A percentile compares a stretch with the other conserved stretches of the same genome.
Evolutionary conservation across 208 protist species (phyloP).

Genomic region (Trypanosoma cruzi): DNA sequence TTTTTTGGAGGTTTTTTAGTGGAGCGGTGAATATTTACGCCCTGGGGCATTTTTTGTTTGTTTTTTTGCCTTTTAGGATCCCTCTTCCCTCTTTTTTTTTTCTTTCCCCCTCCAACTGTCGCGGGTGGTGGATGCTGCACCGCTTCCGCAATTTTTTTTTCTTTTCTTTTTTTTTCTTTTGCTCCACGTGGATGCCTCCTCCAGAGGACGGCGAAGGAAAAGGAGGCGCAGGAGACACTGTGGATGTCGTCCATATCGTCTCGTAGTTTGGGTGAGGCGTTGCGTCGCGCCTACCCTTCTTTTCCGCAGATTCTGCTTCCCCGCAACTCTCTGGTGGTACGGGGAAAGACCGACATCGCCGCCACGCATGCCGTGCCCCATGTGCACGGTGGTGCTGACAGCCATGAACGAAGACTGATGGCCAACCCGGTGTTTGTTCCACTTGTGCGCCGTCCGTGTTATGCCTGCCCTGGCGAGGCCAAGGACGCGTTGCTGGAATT

Average conservation of each 20-base stretch:
- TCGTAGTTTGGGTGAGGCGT: constrained; percentile 11
- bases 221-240: background rate
- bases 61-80: too few species aligned
- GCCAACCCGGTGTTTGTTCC: background rate
- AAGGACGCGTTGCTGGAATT: background rate
- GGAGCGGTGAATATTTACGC: too few species aligned
- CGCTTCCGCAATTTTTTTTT: too few species aligned
- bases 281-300: constrained; percentile 17
- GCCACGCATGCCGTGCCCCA: too few species aligned
- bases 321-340: background rate
- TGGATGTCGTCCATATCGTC: constrained; percentile 14
- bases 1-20: too few species aligned
- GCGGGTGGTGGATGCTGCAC: too few species aligned
- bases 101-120: too few species aligned
- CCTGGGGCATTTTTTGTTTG: too few species aligned
- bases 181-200: background rate
- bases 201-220: background rate
- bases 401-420: too few species aligned
- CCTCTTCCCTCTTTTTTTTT: too few species aligned
- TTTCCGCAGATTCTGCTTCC: constrained; percentile 1
- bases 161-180: constrained; percentile 6
- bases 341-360: background rate
- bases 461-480: background rate
- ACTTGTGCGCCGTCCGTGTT: background rate
- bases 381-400: too few species aligned